Percentiles rank a stretch among this genome's conserved stretches.
phyloP scores from a whole-genome alignment of 2,329 filamentous ascomycete species.

The Fusarium xyrophilum region DNA sequence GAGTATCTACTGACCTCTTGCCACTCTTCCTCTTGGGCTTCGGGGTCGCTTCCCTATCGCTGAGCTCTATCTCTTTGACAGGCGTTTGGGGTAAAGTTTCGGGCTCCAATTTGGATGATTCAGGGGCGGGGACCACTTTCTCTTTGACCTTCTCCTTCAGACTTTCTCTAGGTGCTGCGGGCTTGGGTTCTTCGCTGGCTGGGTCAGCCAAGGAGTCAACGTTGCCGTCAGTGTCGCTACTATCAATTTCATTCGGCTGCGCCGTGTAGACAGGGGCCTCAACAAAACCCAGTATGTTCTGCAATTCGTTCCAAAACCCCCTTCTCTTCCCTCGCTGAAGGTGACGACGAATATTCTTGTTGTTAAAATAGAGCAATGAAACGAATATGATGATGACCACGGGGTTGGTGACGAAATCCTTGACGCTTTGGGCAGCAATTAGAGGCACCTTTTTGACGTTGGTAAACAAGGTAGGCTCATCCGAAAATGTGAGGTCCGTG shows the following conservation, averaged over 20 bases:
- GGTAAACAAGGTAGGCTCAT: slow-evolving; percentile 55
- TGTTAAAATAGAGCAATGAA: slow-evolving; percentile 52
- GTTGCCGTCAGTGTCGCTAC: slow-evolving; percentile 28
- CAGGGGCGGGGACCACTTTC: background rate
- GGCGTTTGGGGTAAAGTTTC: slow-evolving; percentile 6
- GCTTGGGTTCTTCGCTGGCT: background rate
- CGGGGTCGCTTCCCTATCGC: slow-evolving; percentile 24
- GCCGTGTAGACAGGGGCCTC: background rate
- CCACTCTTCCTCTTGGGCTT: slow-evolving; percentile 7
- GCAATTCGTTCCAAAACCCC: slow-evolving; percentile 41
- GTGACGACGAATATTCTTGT: slow-evolving; percentile 54
- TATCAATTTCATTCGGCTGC: slow-evolving; percentile 22
- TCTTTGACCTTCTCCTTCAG: slow-evolving; percentile 11
- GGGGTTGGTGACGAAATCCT: slow-evolving; percentile 65
- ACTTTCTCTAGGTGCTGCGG: background rate
- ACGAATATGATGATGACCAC: slow-evolving; percentile 56
- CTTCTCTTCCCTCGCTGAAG: slow-evolving; percentile 46
- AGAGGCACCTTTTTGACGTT: slow-evolving; percentile 60
- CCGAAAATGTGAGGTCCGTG: slow-evolving; percentile 38
- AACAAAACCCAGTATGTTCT: slow-evolving; percentile 13
- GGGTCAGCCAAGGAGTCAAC: background rate
- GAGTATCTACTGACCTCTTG: background rate
- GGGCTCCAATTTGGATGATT: slow-evolving; percentile 8
- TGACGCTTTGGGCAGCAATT: slow-evolving; percentile 56
- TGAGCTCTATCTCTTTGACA: slow-evolving; percentile 10